Evolutionary conservation across 148 eudicot species (phyloP).

Genomic region (Selenicereus undatus): DNA sequence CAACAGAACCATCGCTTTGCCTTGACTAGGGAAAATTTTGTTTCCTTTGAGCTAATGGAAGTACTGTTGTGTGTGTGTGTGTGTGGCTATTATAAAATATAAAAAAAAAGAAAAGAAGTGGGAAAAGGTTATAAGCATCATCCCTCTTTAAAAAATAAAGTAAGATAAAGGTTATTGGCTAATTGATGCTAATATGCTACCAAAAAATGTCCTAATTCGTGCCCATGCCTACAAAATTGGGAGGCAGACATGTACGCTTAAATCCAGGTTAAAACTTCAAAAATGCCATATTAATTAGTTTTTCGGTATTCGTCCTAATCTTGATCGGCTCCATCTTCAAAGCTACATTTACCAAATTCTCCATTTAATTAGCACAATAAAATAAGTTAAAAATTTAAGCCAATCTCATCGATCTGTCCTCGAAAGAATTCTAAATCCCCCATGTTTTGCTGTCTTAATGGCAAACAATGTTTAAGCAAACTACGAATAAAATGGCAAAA

Average conservation of each 20-base stretch:
- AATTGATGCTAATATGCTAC: background rate
- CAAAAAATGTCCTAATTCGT: slow-evolving; percentile 8
- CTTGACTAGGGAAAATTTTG: no score
- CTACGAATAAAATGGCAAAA: background rate
- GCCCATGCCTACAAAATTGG: slow-evolving; percentile 8
- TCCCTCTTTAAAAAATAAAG: no score
- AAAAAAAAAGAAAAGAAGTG: no score
- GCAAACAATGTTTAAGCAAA: slow-evolving; percentile 17
- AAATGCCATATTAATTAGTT: background rate
- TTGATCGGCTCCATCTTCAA: background rate
- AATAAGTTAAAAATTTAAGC: background rate
- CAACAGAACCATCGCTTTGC: no score
- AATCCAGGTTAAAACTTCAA: slow-evolving; percentile 10
- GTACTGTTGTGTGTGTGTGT: no score
- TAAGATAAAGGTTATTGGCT: background rate
- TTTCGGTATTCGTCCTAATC: slow-evolving; percentile 4
- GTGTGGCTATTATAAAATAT: no score
- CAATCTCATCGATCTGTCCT: background rate
- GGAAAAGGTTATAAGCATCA: no score
- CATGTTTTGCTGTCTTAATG: slow-evolving; percentile 21
- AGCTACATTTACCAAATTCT: background rate
- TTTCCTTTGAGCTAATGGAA: no score
- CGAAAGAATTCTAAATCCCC: slow-evolving; percentile 16
- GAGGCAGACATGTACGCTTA: slow-evolving; percentile 15
- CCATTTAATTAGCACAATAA: background rate